Percentiles rank a stretch among this genome's conserved stretches.
Conservation (phyloP, 1,284 basidiomycete genomes). For the Ceratorhiza oryzae-sativae region DNA sequence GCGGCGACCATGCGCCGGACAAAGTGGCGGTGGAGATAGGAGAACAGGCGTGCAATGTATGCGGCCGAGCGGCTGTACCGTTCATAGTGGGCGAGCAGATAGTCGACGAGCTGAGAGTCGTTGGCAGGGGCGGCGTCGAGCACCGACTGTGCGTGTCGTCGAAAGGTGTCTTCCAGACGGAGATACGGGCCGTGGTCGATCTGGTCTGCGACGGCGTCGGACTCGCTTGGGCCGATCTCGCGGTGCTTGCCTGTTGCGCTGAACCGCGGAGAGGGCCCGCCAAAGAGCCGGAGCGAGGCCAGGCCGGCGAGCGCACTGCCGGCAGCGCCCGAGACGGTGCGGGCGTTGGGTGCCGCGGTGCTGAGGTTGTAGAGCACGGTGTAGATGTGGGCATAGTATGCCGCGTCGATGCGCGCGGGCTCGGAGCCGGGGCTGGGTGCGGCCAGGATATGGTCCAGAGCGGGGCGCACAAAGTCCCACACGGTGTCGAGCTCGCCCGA, state of each 20-base stretch:
- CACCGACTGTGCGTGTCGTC: background rate
- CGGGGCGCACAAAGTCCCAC: conserved; percentile 29
- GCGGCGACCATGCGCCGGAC: conserved; percentile 42
- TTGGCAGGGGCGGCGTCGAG: conserved; percentile 17
- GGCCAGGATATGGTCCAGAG: conserved; percentile 16
- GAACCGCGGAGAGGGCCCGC: background rate
- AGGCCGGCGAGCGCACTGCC: conserved; percentile 7
- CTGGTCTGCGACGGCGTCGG: conserved; percentile 19
- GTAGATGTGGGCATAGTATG: conserved; percentile 25
- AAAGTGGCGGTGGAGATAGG: conserved; percentile 44
- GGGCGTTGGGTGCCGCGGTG: background rate
- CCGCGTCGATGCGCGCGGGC: conserved; percentile 18
- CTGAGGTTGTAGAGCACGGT: conserved; percentile 27
- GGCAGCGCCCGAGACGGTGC: background rate
- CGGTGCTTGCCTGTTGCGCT: conserved; percentile 19
- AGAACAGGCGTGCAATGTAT: conserved; percentile 42
- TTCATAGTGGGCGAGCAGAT: conserved; percentile 12
- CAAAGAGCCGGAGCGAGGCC: conserved; percentile 13
- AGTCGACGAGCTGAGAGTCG: conserved; percentile 21
- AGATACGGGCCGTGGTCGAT: conserved; percentile 30
- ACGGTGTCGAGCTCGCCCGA: conserved; percentile 8
- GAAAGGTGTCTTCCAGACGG: conserved; percentile 24
- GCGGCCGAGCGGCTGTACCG: conserved; percentile 39
- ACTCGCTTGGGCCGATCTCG: background rate
- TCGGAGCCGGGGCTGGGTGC: conserved; percentile 5